Evolutionary conservation across 1,284 basidiomycete genomes (phyloP), one percentile per base, ranked within the genome.

Genomic region (Phellinidium pouzarii): DNA sequence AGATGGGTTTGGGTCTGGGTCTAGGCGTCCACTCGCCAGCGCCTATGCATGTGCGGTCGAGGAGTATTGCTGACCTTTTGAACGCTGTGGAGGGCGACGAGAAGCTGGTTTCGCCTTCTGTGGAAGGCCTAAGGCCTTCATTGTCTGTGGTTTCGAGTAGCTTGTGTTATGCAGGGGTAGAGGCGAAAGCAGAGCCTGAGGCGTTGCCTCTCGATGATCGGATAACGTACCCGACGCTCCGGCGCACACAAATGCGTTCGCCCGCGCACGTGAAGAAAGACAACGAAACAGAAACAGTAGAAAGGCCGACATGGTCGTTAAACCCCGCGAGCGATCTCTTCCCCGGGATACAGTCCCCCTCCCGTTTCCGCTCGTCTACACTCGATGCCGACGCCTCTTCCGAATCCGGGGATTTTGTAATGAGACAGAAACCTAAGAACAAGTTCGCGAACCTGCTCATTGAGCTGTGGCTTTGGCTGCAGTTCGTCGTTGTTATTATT

Each of bases 401-500:
- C n/a, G n/a, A n/a, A n/a, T n/a, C n/a, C n/a, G n/a, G n/a, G n/a
- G n/a, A n/a, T n/a, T n/a, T n/a, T n/a, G n/a, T n/a, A n/a, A n/a
- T n/a, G n/a, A n/a, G 34, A 17, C 20, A 37, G 25, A 45, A 45
- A 25, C 25, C 27, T 19, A 17, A 25, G 12, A 50, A 44, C 5
- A 55, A 43, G 37, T 45, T 31, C 23, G 25, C 37, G 11, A 71
- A 68, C 25, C 66, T 84, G 48, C 64, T 88, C 55, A 60, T 90
- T 41, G 82, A 87, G 66, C 62, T 84, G 20, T 90, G 87, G 87
- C 65, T 90, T 53, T 87, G 87, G 86, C 64, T 88, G 49, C 87
- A 90, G 65, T 89, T 90, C 62, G 69, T 64, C 6, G 72, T 88
- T 55, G 79, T 90, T 57, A 74, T 90, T 22, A 54, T 82, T 40